Conservation (phyloP, 192 early-diverging fungal species). For the Podochytrium sp. region DNA sequence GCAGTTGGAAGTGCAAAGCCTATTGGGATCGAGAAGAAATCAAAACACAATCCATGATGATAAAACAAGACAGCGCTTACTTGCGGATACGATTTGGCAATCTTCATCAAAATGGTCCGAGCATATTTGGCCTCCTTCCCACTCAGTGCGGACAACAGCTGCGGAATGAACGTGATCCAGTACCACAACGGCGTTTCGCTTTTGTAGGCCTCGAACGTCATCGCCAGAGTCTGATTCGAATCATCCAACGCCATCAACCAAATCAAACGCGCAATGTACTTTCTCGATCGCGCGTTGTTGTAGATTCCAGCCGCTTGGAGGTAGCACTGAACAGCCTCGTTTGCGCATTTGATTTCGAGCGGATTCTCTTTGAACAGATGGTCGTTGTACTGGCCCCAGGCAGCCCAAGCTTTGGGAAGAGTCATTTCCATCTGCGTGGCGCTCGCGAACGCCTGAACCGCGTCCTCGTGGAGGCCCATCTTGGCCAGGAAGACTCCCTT, state of each 20-base stretch:
- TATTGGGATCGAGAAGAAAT: constrained; percentile 46
- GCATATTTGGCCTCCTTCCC: constrained; percentile 79
- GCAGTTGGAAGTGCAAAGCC: constrained; percentile 92
- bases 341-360: constrained; percentile 78
- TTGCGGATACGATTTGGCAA: constrained; percentile 93
- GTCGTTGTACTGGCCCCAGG: constrained; percentile 96
- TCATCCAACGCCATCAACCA: constrained; percentile 91
- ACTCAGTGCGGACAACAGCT: constrained; percentile 80
- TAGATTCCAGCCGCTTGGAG: constrained; percentile 90
- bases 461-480: constrained; percentile 82
- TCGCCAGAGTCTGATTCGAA: constrained; percentile 70
- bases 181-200: constrained; percentile 93
- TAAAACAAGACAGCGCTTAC: constrained; percentile 41
- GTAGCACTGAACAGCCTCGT: constrained; percentile 93
- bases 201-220: constrained; percentile 87
- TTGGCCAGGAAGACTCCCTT: constrained; percentile 95
- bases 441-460: constrained; percentile 86
- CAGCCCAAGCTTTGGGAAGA: constrained; percentile 95
- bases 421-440: constrained; percentile 87
- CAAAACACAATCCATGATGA: background rate
- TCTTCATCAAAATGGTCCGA: constrained; percentile 82
- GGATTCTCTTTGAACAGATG: constrained; percentile 85
- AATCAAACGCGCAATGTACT: constrained; percentile 89
- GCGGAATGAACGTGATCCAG: constrained; percentile 98
- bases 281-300: constrained; percentile 84